These are phyloP conservation scores for Chaetoceros tenuissimus DNA, from an alignment of 108 stramenopile species.

Conservation along the genomic window DNA sequence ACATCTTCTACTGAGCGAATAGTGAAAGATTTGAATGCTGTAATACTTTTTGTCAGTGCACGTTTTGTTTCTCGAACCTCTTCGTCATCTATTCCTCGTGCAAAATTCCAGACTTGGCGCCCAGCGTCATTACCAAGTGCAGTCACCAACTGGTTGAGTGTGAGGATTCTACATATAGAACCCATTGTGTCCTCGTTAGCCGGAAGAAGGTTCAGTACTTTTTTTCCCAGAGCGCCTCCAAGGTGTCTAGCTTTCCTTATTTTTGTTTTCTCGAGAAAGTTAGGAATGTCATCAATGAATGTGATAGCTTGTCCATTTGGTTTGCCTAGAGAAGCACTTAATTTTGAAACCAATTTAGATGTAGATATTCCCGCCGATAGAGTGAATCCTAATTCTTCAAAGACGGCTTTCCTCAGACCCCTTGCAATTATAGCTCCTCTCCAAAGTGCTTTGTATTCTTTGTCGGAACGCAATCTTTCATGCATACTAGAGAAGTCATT, in stretches of 20 bases:
- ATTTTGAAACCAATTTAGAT: conserved; percentile 74
- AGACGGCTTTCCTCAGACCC: conserved; percentile 42
- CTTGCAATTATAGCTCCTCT: conserved; percentile 48
- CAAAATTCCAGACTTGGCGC: conserved; percentile 47
- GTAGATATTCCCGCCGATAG: conserved; percentile 70
- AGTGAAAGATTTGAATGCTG: conserved; percentile 74
- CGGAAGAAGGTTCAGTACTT: conserved; percentile 34
- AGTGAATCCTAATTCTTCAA: conserved; percentile 61
- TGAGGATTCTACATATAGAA: conserved; percentile 36
- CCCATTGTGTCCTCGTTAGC: conserved; percentile 24
- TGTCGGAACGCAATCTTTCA: conserved; percentile 1
- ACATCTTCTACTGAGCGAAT: conserved; percentile 28
- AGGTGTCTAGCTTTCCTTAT: conserved; percentile 71
- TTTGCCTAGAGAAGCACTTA: conserved; percentile 79
- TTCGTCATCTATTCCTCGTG: conserved; percentile 61
- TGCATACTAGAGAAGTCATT: conserved; percentile 5
- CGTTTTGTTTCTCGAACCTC: conserved; percentile 52
- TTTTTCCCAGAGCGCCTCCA: conserved; percentile 76
- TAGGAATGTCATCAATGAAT: conserved; percentile 36
- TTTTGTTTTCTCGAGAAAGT: conserved; percentile 52
- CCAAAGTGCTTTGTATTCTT: conserved; percentile 18
- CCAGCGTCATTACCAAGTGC: conserved; percentile 44
- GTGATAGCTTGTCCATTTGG: conserved; percentile 83
- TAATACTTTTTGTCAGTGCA: conserved; percentile 70
- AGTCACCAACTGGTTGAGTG: conserved; percentile 43